These are phyloP conservation scores for Tilletia horrida DNA, from an alignment of 1,284 basidiomycete species.

Conservation along the genomic window DNA sequence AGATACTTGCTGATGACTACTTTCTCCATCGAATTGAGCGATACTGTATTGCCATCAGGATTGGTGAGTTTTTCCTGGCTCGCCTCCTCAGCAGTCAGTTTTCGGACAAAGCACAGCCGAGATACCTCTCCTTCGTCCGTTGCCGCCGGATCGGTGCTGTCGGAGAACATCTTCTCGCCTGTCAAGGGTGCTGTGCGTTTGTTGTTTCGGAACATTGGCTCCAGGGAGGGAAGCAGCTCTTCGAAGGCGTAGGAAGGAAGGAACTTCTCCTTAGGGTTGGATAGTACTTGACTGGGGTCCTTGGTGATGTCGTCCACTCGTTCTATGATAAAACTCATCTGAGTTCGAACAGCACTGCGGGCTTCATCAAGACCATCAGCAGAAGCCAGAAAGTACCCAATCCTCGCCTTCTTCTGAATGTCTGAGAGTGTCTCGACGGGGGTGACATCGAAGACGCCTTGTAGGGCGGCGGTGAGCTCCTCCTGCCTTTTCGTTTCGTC, in stretches of 20 bases:
- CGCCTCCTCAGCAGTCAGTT: too few species aligned
- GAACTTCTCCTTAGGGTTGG: conserved; percentile 10
- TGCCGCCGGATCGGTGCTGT: background rate
- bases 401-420: conserved; percentile 6
- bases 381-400: conserved; percentile 4
- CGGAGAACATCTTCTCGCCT: conserved; percentile 9
- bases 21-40: too few species aligned
- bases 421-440: background rate
- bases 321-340: conserved; percentile 17
- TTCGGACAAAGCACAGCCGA: too few species aligned
- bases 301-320: conserved; percentile 14
- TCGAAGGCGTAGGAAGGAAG: conserved; percentile 15
- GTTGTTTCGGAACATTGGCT: conserved; percentile 4
- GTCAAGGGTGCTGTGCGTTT: conserved; percentile 13
- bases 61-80: too few species aligned
- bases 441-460: too few species aligned
- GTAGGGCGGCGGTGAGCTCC: background rate
- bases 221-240: background rate
- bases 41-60: too few species aligned
- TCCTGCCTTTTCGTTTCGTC: background rate
- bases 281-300: background rate
- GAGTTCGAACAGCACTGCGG: background rate
- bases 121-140: too few species aligned
- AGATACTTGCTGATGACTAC: background rate
- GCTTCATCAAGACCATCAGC: conserved; percentile 17